These are phyloP conservation scores for Chondrostereum purpureum DNA, from an alignment of 1,284 basidiomycete genomes.

Conservation along the genomic window DNA sequence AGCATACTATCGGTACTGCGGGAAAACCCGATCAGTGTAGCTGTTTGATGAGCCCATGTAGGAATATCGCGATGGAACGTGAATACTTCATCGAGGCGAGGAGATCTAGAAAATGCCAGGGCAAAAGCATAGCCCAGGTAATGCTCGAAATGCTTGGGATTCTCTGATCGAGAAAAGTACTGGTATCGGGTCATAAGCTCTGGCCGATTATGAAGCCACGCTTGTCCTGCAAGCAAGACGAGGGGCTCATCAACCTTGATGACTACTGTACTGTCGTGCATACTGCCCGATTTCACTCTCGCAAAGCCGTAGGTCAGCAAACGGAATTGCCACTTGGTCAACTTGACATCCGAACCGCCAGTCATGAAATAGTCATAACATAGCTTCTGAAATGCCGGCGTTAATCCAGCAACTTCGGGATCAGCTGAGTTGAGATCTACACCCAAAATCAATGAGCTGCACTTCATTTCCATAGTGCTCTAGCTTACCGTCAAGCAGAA, in stretches of 20 bases:
- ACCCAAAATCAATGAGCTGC: too few species aligned
- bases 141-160: not conserved
- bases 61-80: not conserved
- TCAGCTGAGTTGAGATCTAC: too few species aligned
- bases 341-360: not conserved
- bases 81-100: not conserved
- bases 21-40: not conserved
- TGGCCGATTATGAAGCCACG: not conserved
- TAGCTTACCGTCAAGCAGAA: not conserved
- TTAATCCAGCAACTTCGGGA: too few species aligned
- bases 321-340: not conserved
- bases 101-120: not conserved
- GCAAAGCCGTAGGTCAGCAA: not conserved
- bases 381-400: too few species aligned
- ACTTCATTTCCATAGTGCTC: too few species aligned
- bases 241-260: not conserved
- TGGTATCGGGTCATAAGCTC: not conserved
- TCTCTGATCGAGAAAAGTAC: not conserved
- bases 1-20: not conserved
- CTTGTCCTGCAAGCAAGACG: not conserved
- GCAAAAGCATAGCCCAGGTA: not conserved
- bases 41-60: not conserved
- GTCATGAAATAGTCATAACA: not conserved
- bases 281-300: not conserved
- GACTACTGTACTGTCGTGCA: not conserved